Base-by-base conservation (phyloP, 2,329 filamentous ascomycete species). In the Penicillium occitanis region DNA sequence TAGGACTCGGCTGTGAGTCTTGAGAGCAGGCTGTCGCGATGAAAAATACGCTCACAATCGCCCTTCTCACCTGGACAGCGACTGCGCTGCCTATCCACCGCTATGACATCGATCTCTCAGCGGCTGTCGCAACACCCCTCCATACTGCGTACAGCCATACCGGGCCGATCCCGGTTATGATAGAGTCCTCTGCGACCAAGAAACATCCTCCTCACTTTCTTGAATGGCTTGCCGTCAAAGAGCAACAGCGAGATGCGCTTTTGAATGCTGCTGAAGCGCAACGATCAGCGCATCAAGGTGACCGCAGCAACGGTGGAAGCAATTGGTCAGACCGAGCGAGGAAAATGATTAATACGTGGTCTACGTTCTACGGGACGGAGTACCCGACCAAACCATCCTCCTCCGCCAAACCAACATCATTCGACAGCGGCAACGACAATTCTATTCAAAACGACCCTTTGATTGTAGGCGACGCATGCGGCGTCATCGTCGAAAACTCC, bases 281-380 rank as follows among this genome's bases (percentile, higher is more conserved):
- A 11, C 28, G 28, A 25, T 14, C 55, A 19, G 35, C 22, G 19
- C 61, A 58, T 30, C 30, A 35, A 13, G 19, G 35, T 50, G 17
- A 28, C 19, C 19, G 13, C 13, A 30, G 35, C 42, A 53, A 22
- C 48, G 14, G 25, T 14, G 28, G 28, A 5, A 40, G 19, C 30
- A 48, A 64, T 3, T 66, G 65, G 65, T 14, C n/a, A 14, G 51
- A 46, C 5, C 11, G 7, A 33, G 19, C 22, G 1, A 44, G 46
- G 28, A 63, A 33, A 46, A 63, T 46, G 10, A 10, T 63, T 6
- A 60, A 40, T 6, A 50, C 65, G 7, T 63, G 44, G 65, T 61
- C 60, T 17, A 13, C 30, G 11, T 66, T 66, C 53, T 66, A 66
- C 37, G 7, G 28, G 2, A 66, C 55, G 3, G 60, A 63, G 14